phyloP scores from a whole-genome alignment of 2,329 filamentous ascomycete genomes.

The Penicillium sp. region DNA sequence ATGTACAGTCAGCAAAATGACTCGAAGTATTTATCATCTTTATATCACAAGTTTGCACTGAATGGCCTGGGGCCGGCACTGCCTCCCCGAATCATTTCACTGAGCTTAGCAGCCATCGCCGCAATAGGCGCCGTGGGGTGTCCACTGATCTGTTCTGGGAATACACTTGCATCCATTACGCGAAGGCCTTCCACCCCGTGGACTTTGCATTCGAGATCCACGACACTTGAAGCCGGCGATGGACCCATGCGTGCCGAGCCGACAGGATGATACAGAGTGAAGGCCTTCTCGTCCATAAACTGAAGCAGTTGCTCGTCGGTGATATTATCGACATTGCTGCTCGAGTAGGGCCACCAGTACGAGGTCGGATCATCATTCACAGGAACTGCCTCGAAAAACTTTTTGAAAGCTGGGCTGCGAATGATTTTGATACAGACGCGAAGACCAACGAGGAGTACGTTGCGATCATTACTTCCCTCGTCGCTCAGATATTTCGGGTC shows the following conservation, averaged over 20 bases:
- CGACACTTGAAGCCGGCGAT: conserved; percentile 15
- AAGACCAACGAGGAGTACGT: conserved; percentile 19
- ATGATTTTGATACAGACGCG: conserved; percentile 22
- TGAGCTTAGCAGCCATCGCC: conserved; percentile 24
- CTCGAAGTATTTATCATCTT: too few species aligned
- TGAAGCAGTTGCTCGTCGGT: conserved; percentile 22
- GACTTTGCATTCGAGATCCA: conserved; percentile 24
- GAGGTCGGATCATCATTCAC: conserved; percentile 20
- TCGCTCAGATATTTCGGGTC: conserved; percentile 23
- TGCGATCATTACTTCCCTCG: conserved; percentile 17
- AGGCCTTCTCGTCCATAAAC: conserved; percentile 25
- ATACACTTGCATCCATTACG: conserved; percentile 28
- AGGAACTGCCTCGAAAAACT: conserved; percentile 18
- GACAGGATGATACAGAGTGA: conserved; percentile 26
- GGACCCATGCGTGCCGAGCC: conserved; percentile 27
- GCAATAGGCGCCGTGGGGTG: conserved; percentile 24
- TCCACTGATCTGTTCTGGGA: conserved; percentile 27
- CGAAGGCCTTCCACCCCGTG: conserved; percentile 23
- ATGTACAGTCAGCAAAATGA: too few species aligned
- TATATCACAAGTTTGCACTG: background rate
- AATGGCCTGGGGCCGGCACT: background rate
- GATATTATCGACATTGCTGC: conserved; percentile 23
- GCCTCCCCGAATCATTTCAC: conserved; percentile 16
- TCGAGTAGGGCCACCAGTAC: conserved; percentile 26
- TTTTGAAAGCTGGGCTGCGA: conserved; percentile 14